Percentiles rank a stretch among this genome's conserved stretches.
Conservation (phyloP, 108 stramenopile species). For the Cafeteria roenbergensis region DNA sequence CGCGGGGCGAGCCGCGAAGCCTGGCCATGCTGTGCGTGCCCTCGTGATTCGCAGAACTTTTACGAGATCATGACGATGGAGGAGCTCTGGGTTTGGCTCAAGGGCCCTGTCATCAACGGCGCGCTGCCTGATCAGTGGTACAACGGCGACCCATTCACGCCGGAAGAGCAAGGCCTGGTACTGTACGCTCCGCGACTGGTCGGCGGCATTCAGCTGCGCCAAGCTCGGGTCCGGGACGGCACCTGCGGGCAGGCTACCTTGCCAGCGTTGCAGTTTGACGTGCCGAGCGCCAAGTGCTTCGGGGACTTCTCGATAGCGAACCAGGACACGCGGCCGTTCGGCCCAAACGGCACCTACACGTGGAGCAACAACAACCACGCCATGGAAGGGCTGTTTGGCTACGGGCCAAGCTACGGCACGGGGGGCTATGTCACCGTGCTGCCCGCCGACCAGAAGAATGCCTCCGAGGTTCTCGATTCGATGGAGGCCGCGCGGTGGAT, state of each 20-base stretch:
- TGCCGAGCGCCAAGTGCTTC: not conserved
- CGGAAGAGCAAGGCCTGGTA: not conserved
- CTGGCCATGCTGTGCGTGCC: too few species aligned
- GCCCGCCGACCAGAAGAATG: not conserved
- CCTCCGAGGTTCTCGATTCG: not conserved
- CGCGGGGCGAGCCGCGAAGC: too few species aligned
- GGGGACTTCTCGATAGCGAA: not conserved
- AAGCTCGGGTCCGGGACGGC: not conserved
- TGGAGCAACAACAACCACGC: not conserved
- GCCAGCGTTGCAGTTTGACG: not conserved
- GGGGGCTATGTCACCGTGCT: not conserved
- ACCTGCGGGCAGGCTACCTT: not conserved
- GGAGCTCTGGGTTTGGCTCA: not conserved
- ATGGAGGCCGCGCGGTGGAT: not conserved
- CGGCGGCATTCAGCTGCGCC: not conserved
- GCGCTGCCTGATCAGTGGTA: not conserved
- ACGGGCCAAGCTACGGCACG: not conserved
- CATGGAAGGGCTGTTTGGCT: not conserved
- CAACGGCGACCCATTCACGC: not conserved
- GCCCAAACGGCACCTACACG: not conserved
- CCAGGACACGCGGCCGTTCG: not conserved
- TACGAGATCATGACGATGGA: not conserved
- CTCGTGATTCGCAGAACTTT: conserved; percentile 2
- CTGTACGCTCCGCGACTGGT: not conserved
- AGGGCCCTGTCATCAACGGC: not conserved